phyloP scores from a whole-genome alignment of 2,329 filamentous ascomycete genomes.

The Ascochyta lentis region DNA sequence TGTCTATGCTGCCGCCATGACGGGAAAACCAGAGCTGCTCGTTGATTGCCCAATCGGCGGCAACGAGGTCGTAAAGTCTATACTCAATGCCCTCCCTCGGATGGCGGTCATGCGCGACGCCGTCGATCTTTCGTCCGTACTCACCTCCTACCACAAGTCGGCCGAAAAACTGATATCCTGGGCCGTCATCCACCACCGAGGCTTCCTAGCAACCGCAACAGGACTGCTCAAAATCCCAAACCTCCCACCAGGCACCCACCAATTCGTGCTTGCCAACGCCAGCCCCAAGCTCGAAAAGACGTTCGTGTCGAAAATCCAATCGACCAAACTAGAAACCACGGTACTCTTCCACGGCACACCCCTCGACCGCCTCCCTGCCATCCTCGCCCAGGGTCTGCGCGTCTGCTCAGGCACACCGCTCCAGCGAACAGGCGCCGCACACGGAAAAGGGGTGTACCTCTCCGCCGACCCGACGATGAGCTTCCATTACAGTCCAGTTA shows the following conservation, averaged over 20 bases:
- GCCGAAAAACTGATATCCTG: conserved; percentile 40
- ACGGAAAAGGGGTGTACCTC: conserved; percentile 44
- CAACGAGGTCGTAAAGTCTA: conserved; percentile 18
- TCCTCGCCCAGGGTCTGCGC: conserved; percentile 38
- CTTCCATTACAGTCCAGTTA: conserved; percentile 29
- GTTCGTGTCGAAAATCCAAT: conserved; percentile 24
- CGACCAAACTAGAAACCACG: conserved; percentile 14
- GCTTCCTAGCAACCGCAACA: conserved; percentile 37
- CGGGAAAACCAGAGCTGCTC: conserved; percentile 30
- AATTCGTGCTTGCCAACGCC: conserved; percentile 43
- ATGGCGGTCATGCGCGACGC: conserved; percentile 28
- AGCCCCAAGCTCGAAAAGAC: conserved; percentile 32
- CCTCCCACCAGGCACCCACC: conserved; percentile 36
- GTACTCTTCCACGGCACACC: conserved; percentile 46
- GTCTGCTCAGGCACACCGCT: conserved; percentile 37
- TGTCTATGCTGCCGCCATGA: conserved; percentile 36
- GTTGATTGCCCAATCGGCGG: conserved; percentile 34
- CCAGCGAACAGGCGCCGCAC: conserved; percentile 40
- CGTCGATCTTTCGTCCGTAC: conserved; percentile 22
- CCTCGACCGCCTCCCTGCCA: conserved; percentile 41
- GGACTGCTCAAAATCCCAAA: conserved; percentile 37
- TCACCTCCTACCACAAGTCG: conserved; percentile 23
- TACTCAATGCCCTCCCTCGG: conserved; percentile 37
- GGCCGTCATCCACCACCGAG: conserved; percentile 39
- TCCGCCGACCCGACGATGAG: conserved; percentile 38